Base-by-base conservation (phyloP, 768 basidiomycete genomes). In the Exsudoporus frostii region DNA sequence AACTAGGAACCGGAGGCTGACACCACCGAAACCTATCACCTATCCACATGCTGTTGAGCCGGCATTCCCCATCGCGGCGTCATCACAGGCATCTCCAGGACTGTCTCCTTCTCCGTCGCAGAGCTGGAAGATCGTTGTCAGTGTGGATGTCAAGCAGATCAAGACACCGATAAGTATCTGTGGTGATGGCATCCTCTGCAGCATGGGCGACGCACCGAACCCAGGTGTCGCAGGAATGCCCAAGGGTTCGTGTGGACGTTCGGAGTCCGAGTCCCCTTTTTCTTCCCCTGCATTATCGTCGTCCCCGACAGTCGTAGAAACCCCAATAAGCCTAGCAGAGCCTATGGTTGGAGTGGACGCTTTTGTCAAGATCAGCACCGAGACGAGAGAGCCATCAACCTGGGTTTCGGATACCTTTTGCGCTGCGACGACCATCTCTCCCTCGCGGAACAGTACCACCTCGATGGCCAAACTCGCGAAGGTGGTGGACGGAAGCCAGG, bases 81-180 rank as follows among this genome's bases (percentile, higher is more conserved):
- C 48, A 0, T 24, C 45, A 1, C 33, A 22, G 3, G 4, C 30
- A 4, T 42, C 38, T 14, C 38, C 56, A 7, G 22, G 33, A 20
- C 25, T 55, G 8, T 45, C 48, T 17, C 53, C 49, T 0, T 53
- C 37, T 27, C 57, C 40, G 7, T 63, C 57, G 0, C 62, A 42
- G 22, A 51, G 30, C 10, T 41, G 42, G 57, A 44, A 29, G 2
- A 29, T 51, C 5, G 39, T 45, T 13, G 24, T 41, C 19, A n/a
- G 19, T 14, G 22, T 24, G 3, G 44, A 25, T 15, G 20, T 29
- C 10, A 29, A 47, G 10, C 39, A 19, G 7, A 19, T n/a, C 27
- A 27, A 29, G 27, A 49, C 29, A 1, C 15, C 13, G 24, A 22
- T 29, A 2, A 38, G n/a, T 1, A 19, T 36, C 20, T 25, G 20